Evolutionary conservation across 2,329 filamentous ascomycete species (phyloP).

Genomic region (Shiraia bambusicola): DNA sequence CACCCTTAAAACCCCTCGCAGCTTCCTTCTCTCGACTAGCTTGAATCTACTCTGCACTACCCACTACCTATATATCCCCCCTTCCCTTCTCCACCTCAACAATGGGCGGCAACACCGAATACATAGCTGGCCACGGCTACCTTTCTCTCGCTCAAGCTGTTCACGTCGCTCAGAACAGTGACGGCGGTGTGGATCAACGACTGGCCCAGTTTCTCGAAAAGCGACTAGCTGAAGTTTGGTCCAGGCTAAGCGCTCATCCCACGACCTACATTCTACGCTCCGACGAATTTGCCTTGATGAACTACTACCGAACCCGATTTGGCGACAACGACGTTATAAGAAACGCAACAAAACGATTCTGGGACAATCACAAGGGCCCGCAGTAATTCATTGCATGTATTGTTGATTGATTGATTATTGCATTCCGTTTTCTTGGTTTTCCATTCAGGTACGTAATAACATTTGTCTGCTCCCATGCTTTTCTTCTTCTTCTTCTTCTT

Average conservation of each 20-base stretch:
- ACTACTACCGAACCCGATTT: slow-evolving; percentile 74
- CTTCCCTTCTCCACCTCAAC: slow-evolving; percentile 10
- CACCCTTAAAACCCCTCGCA: slow-evolving; percentile 10
- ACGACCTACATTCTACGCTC: slow-evolving; percentile 70
- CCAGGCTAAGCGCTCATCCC: slow-evolving; percentile 64
- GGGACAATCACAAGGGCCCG: slow-evolving; percentile 50
- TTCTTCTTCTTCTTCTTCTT: too few species aligned
- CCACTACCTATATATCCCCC: slow-evolving; percentile 18
- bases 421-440: slow-evolving; percentile 1
- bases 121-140: slow-evolving; percentile 44
- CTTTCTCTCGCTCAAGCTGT: slow-evolving; percentile 66
- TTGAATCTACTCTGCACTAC: slow-evolving; percentile 25
- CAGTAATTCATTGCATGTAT: slow-evolving; percentile 11
- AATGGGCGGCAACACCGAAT: slow-evolving; percentile 48
- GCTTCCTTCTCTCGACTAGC: slow-evolving; percentile 32
- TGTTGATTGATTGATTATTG: background rate
- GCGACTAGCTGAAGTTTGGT: slow-evolving; percentile 63
- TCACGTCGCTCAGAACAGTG: slow-evolving; percentile 72
- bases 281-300: slow-evolving; percentile 84
- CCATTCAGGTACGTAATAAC: background rate
- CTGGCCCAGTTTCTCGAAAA: slow-evolving; percentile 66
- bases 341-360: slow-evolving; percentile 58
- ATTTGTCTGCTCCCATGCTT: background rate
- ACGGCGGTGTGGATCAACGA: slow-evolving; percentile 65
- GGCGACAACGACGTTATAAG: slow-evolving; percentile 53